A percentile compares a stretch with the other conserved stretches of the same genome.
Conservation (phyloP, 1,284 basidiomycete genomes). For the Abortiporus biennis region DNA sequence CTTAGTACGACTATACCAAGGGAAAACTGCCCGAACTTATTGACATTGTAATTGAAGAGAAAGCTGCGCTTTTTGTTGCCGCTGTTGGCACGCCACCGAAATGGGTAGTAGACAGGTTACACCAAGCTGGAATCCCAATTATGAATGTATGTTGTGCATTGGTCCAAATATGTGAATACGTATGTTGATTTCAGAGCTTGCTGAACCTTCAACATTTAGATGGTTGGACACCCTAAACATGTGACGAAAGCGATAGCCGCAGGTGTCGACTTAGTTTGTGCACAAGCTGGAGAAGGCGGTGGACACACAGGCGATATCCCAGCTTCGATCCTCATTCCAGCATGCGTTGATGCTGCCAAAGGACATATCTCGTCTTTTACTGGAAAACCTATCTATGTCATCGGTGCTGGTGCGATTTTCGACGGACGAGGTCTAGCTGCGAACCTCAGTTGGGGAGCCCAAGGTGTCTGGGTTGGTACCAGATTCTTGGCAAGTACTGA, state of each 20-base stretch:
- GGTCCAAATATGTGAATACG: neutral
- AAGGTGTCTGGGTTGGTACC: conserved; percentile 67
- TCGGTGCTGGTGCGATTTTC: conserved; percentile 84
- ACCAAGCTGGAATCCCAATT: conserved; percentile 73
- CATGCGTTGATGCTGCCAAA: conserved; percentile 77
- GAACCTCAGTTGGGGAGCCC: conserved; percentile 78
- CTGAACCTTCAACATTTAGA: no score
- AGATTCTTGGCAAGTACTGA: conserved; percentile 83
- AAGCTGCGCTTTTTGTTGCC: conserved; percentile 78
- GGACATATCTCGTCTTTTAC: conserved; percentile 72
- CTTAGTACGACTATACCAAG: conserved; percentile 73
- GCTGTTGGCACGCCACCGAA: conserved; percentile 82
- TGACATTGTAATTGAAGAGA: conserved; percentile 85
- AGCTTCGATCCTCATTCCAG: conserved; percentile 75
- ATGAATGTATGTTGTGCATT: conserved; percentile 58
- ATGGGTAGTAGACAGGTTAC: conserved; percentile 71
- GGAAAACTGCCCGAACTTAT: conserved; percentile 77
- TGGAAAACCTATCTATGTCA: conserved; percentile 73
- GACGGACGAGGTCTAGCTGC: conserved; percentile 83
- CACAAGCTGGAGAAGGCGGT: conserved; percentile 78
- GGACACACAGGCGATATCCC: conserved; percentile 78
- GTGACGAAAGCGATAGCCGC: conserved; percentile 70
- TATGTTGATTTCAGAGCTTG: no score
- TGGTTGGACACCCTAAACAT: conserved; percentile 87
- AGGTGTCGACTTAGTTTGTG: conserved; percentile 83